Evolutionary conservation across 352 stramenopile species (phyloP), one percentile per base, ranked within the genome.

Genomic region (Globisporangium iwayamae): DNA sequence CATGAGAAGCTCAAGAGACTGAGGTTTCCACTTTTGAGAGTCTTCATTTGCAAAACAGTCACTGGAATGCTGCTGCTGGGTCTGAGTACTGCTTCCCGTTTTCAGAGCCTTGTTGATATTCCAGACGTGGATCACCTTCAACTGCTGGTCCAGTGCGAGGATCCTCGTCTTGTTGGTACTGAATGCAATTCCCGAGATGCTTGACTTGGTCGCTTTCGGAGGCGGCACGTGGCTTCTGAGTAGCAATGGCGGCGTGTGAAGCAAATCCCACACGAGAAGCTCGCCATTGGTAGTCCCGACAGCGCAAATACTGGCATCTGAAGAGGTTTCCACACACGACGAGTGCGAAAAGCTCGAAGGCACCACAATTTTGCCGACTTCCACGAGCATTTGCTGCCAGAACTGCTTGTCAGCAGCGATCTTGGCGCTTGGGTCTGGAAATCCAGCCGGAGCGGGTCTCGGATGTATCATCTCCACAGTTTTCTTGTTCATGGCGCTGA

Each of bases 251-350:
- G 66, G 65, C 28, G 63, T 36, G 22, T 51, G 60, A 0, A 66
- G 63, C 3, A 82, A 61, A 59, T 76, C 68, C 70, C 72, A 82
- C 4, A 78, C 22, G 13, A 76, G 36, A 20, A 82, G 16, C 39
- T 76, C 72, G 6, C 72, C 70, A 39, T 74, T 68, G 4, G 60
- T 57, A 0, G 75, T 85, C 3, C 78, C 78, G 11, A 72, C 62
- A 2, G 72, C 63, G 0, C 83, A 60, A 4, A 80, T 14, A 1
- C 70, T 57, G 1, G 59, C 67, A 36, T 67, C 63, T 38, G 30
- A 5, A 1, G 74, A 76, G 0, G 85, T 14, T 11, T 80, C 61
- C 2, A 82, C 51, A 32, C 74, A 80, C n/a, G 74, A 74, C 14
- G 68, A 65, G 32, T 57, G 60, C 0, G 66, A 69, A 36, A 71